phyloP scores from a whole-genome alignment of 352 stramenopile genomes.

The Phytophthora citrophthora region DNA sequence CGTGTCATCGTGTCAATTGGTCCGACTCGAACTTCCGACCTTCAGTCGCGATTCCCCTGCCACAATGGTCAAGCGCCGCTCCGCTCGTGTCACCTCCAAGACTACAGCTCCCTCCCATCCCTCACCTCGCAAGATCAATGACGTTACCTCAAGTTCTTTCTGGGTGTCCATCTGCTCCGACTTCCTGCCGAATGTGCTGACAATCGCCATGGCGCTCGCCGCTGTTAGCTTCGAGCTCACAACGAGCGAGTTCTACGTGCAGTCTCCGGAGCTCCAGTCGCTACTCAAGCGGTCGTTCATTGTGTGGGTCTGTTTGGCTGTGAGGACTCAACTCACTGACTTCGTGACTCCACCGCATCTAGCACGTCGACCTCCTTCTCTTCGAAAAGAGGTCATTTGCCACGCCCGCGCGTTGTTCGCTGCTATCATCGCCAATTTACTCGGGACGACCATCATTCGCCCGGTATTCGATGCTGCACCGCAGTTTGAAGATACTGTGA shows the following conservation, averaged over 20 bases:
- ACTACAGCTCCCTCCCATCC: background rate
- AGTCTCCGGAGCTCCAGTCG: constrained; percentile 49
- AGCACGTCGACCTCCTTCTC: constrained; percentile 37
- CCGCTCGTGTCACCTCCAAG: constrained; percentile 2
- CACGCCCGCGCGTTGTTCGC: constrained; percentile 59
- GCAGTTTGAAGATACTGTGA: constrained; percentile 64
- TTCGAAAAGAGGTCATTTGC: constrained; percentile 34
- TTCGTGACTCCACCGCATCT: constrained; percentile 47
- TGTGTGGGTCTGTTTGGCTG: constrained; percentile 63
- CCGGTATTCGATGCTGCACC: constrained; percentile 60
- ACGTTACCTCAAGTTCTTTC: constrained; percentile 3
- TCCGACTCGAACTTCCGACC: constrained; percentile 29
- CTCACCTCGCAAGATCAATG: constrained; percentile 7
- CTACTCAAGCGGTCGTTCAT: constrained; percentile 67
- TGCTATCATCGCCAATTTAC: constrained; percentile 65
- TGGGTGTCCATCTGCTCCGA: constrained; percentile 30
- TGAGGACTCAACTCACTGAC: constrained; percentile 48
- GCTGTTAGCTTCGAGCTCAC: constrained; percentile 66
- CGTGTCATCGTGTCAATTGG: constrained; percentile 25
- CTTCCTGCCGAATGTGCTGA: constrained; percentile 46
- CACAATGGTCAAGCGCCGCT: constrained; percentile 24
- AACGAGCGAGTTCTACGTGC: constrained; percentile 52
- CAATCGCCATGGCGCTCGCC: constrained; percentile 42
- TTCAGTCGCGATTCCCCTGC: constrained; percentile 21
- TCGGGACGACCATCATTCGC: constrained; percentile 69